A percentile compares a stretch with the other conserved stretches of the same genome.
phyloP scores from a whole-genome alignment of 2,329 filamentous ascomycete genomes.

The Phialocephala subalpina region DNA sequence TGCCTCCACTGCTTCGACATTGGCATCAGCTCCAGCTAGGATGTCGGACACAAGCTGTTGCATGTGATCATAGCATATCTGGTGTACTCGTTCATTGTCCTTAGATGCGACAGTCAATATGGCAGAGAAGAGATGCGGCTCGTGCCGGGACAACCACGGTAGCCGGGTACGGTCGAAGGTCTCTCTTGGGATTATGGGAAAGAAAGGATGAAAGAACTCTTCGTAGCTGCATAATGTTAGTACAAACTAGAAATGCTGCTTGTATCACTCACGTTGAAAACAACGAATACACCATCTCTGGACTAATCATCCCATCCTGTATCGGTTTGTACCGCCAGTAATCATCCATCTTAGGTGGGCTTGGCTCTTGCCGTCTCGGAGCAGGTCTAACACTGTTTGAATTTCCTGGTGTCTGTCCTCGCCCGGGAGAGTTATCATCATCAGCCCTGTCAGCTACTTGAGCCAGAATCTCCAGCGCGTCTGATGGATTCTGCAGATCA shows the following conservation, averaged over 20 bases:
- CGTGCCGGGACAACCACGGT: conserved; percentile 59
- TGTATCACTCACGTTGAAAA: conserved; percentile 36
- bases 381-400: conserved; percentile 25
- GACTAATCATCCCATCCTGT: conserved; percentile 37
- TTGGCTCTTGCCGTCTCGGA: conserved; percentile 21
- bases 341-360: conserved; percentile 32
- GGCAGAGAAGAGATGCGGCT: conserved; percentile 73
- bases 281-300: conserved; percentile 39
- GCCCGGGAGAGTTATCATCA: conserved; percentile 39
- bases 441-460: conserved; percentile 43
- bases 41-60: conserved; percentile 72
- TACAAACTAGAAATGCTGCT: background rate
- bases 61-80: conserved; percentile 74
- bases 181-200: conserved; percentile 68
- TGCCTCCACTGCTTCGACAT: conserved; percentile 76
- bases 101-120: conserved; percentile 76
- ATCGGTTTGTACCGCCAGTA: conserved; percentile 40
- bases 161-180: conserved; percentile 60
- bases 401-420: conserved; percentile 31
- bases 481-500: conserved; percentile 44
- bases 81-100: conserved; percentile 70
- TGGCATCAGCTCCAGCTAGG: conserved; percentile 70
- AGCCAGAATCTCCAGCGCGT: conserved; percentile 44
- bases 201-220: conserved; percentile 69
- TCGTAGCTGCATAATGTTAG: conserved; percentile 34